Evolutionary conservation across 1,139 yeast genomes (phyloP).

Genomic region (Kodamaea fungicola): DNA sequence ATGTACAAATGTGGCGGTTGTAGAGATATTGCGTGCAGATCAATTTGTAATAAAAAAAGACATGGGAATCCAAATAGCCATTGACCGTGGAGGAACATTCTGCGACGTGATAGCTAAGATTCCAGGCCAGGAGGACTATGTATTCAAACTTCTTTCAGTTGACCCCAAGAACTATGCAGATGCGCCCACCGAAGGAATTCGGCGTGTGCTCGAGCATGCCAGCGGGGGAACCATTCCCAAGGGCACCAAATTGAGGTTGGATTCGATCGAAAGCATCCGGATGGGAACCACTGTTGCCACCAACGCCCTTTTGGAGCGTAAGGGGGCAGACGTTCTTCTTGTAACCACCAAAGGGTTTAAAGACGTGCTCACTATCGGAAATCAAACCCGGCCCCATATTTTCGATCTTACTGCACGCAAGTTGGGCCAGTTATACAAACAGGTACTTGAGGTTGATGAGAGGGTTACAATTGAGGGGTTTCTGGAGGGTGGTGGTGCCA

Average conservation of each 20-base stretch:
- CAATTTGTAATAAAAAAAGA: not conserved
- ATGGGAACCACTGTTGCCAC: constrained; percentile 25
- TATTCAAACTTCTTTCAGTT: constrained; percentile 71
- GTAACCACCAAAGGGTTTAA: constrained; percentile 52
- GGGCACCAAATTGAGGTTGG: constrained; percentile 20
- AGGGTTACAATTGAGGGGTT: constrained; percentile 33
- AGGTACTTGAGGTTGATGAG: constrained; percentile 40
- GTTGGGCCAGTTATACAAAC: constrained; percentile 26
- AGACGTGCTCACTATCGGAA: constrained; percentile 42
- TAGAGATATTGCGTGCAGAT: not conserved
- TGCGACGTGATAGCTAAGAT: constrained; percentile 70
- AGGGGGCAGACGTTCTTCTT: constrained; percentile 49
- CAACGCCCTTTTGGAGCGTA: constrained; percentile 29
- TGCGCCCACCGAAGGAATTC: constrained; percentile 89
- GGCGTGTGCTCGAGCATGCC: constrained; percentile 66
- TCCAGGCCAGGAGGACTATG: constrained; percentile 35
- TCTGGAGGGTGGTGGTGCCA: constrained; percentile 42
- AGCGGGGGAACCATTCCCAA: constrained; percentile 49
- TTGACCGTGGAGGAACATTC: constrained; percentile 81
- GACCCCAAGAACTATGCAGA: constrained; percentile 84
- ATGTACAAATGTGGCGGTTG: too few relatives aligned
- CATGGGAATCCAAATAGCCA: constrained; percentile 17
- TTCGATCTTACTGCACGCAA: constrained; percentile 20
- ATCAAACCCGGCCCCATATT: constrained; percentile 20
- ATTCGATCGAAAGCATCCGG: constrained; percentile 15